Conservation (phyloP, 257 asterid genomes). For the Cordia subcordata region DNA sequence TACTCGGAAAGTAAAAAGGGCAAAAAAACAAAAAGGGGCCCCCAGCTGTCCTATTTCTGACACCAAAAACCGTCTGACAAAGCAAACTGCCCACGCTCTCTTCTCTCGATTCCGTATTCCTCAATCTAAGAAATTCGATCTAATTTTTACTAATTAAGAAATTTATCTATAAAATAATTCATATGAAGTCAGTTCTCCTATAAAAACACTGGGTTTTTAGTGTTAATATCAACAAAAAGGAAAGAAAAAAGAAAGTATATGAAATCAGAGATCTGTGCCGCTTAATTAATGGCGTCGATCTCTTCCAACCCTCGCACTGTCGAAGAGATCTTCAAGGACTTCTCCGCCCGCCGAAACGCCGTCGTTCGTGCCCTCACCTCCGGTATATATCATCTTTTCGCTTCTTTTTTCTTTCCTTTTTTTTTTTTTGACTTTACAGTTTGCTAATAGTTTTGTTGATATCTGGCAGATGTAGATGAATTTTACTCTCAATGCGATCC, state of each 20-base stretch:
- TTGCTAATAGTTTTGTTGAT: neutral
- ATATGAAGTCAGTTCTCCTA: too few species aligned
- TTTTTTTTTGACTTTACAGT: neutral
- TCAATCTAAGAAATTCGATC: too few species aligned
- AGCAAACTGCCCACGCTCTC: too few species aligned
- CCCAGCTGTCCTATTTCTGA: too few species aligned
- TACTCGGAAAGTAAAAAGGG: too few species aligned
- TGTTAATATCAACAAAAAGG: too few species aligned
- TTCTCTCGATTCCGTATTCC: too few species aligned
- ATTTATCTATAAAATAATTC: too few species aligned
- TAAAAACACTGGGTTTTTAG: too few species aligned
- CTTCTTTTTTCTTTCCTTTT: neutral
- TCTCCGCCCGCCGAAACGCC: conserved; percentile 65
- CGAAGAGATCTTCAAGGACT: conserved; percentile 83
- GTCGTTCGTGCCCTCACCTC: conserved; percentile 65
- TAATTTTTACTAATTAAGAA: too few species aligned
- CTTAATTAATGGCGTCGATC: conserved; percentile 40
- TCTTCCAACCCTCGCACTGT: conserved; percentile 59
- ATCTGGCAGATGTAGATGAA: conserved; percentile 23
- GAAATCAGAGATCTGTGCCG: neutral
- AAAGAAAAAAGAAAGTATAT: neutral
- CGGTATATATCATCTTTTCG: conserved; percentile 31
- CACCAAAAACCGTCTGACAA: too few species aligned
- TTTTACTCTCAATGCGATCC: conserved; percentile 29
- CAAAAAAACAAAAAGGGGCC: too few species aligned